Evolutionary conservation across 1,284 basidiomycete species (phyloP).

Genomic region (Melampsora americana): DNA sequence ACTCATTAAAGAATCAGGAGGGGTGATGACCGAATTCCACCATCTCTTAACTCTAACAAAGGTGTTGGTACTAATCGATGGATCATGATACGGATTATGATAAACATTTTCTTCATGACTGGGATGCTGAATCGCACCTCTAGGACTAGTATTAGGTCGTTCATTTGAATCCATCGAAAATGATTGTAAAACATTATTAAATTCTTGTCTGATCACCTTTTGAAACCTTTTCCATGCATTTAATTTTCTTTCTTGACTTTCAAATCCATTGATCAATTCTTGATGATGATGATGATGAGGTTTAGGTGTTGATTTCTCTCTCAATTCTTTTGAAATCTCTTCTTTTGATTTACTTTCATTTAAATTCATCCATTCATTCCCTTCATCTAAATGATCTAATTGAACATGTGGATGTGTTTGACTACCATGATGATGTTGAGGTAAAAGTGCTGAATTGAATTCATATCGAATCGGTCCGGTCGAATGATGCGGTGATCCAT

Average conservation of each 20-base stretch:
- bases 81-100: constrained; percentile 42
- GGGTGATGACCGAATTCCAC: constrained; percentile 10
- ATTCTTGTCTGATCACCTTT: too few species aligned
- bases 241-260: too few species aligned
- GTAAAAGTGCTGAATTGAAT: constrained; percentile 22
- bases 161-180: too few species aligned
- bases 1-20: constrained; percentile 13
- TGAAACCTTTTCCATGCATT: too few species aligned
- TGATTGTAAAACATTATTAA: too few species aligned
- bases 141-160: too few species aligned
- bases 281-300: background rate
- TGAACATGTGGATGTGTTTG: background rate
- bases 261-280: background rate
- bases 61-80: constrained; percentile 34
- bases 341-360: background rate
- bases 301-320: constrained; percentile 16
- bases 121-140: too few species aligned
- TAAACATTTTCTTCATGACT: too few species aligned
- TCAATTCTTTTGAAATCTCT: background rate
- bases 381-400: background rate
- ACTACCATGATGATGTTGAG: constrained; percentile 12
- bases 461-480: constrained; percentile 8
- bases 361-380: background rate
- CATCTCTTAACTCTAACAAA: constrained; percentile 28
- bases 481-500: background rate